Base-by-base conservation (phyloP, 495 filamentous ascomycete genomes). In the Xylaria scruposa region DNA sequence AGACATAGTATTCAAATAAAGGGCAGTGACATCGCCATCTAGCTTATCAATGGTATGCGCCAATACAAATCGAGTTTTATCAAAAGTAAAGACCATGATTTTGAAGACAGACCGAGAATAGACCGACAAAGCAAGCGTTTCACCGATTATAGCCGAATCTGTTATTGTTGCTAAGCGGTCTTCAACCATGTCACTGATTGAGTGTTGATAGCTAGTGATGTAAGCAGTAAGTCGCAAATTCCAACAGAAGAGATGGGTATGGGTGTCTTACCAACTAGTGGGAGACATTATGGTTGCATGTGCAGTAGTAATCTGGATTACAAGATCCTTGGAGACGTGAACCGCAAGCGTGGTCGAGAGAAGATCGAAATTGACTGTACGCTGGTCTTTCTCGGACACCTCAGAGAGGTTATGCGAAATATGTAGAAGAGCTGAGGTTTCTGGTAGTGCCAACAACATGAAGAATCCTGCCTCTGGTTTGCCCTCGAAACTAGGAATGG, bases 281-380 rank as follows among this genome's bases (percentile, higher is more conserved):
- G 68, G 53, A 10, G 72, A 74, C 17, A 73, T 54, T 62, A 88
- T 68, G 13, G 84, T 82, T 5, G 88, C 82, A 40, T 79, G 83
- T 24, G 78, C 78, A n/a, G 82, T 77, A 4, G 90, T 91, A 24
- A 92, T 77, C 73, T 92, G 91, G 12, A 91, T 78, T 21, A 89
- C 71, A 15, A 73, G 36, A 15, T 71, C 62, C 10, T 72, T 33
- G 73, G 75, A 82, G 79, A 44, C 73, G 66, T 67, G 76, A 53
- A 31, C 83, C n/a, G 87, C 85, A n/a, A 93, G 73, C 0, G 91
- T 92, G 59, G 85, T 84, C 1, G 84, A 83, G 12, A 81, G 78
- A 31, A 84, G 74, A 59, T 90, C 86, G 56, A 86, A 90, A 10
- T 80, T 83, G 12, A 81, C 76, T 13, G 70, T 71, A 38, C 85